A percentile compares a stretch with the other conserved stretches of the same genome.
These are phyloP conservation scores for Pulveroboletus sp. DNA, from an alignment of 768 basidiomycete genomes.

Conservation along the genomic window DNA sequence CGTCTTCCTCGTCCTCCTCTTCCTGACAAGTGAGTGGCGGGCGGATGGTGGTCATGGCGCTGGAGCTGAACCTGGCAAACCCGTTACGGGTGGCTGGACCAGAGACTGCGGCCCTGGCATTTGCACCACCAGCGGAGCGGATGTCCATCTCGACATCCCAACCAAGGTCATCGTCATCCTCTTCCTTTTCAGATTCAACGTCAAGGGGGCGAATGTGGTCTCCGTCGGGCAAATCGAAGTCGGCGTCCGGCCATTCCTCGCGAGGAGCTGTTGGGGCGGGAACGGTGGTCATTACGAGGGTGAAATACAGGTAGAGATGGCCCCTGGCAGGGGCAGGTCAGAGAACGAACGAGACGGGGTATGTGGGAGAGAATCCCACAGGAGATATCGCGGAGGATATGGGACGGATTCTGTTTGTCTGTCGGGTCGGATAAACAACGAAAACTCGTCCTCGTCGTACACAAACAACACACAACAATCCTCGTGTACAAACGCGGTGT, in stretches of 20 bases:
- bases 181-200: constrained; percentile 60
- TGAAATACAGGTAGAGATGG: constrained; percentile 17
- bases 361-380: background rate
- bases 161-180: constrained; percentile 62
- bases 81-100: constrained; percentile 39
- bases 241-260: constrained; percentile 85
- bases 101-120: constrained; percentile 36
- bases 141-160: constrained; percentile 80
- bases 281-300: constrained; percentile 49
- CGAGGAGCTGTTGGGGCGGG: constrained; percentile 54
- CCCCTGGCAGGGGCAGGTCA: constrained; percentile 19
- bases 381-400: background rate
- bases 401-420: background rate
- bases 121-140: constrained; percentile 51
- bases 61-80: constrained; percentile 29
- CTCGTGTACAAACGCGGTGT: constrained; percentile 15
- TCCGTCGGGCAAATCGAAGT: constrained; percentile 81
- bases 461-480: constrained; percentile 20
- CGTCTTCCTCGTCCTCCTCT: constrained; percentile 61
- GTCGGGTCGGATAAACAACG: background rate
- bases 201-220: constrained; percentile 57
- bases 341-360: constrained; percentile 1
- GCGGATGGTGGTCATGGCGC: constrained; percentile 49
- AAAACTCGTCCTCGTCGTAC: constrained; percentile 42
- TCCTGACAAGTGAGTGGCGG: constrained; percentile 51